These are phyloP conservation scores for peach (Prunus persica) DNA, from an alignment of 306 rosid genomes.

Conservation along the genomic window DNA sequence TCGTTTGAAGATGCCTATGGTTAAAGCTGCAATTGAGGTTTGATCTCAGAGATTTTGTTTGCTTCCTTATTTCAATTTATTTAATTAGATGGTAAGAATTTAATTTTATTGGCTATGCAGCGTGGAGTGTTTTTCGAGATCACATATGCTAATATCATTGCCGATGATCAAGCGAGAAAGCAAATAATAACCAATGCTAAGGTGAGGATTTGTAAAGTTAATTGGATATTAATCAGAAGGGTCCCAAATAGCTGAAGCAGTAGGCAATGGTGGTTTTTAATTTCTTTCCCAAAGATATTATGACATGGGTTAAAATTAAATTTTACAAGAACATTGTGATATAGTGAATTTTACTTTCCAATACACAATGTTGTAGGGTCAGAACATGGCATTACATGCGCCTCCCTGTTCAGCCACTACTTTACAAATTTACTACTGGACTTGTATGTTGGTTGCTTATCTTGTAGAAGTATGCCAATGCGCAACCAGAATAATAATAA, in stretches of 20 bases:
- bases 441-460: not conserved
- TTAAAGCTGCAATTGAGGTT: slow-evolving; percentile 73
- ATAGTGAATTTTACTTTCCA: not conserved
- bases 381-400: not conserved
- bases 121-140: slow-evolving; percentile 83
- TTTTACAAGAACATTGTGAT: not conserved
- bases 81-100: not conserved
- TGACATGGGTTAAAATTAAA: not conserved
- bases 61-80: not conserved
- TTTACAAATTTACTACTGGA: not conserved
- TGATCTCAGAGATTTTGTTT: not conserved
- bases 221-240: not conserved
- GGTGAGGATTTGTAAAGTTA: slow-evolving; percentile 35
- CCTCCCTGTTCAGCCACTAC: too few relatives aligned
- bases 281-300: not conserved
- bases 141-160: slow-evolving; percentile 48
- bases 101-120: slow-evolving; percentile 38
- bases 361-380: not conserved
- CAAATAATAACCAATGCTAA: slow-evolving; percentile 69
- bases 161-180: slow-evolving; percentile 55
- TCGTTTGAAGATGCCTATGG: slow-evolving; percentile 66
- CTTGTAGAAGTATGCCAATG: not conserved
- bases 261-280: not conserved
- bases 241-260: not conserved
- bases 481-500: too few relatives aligned